phyloP scores from a whole-genome alignment of 2,329 filamentous ascomycete genomes.

The Fusarium stilboides region DNA sequence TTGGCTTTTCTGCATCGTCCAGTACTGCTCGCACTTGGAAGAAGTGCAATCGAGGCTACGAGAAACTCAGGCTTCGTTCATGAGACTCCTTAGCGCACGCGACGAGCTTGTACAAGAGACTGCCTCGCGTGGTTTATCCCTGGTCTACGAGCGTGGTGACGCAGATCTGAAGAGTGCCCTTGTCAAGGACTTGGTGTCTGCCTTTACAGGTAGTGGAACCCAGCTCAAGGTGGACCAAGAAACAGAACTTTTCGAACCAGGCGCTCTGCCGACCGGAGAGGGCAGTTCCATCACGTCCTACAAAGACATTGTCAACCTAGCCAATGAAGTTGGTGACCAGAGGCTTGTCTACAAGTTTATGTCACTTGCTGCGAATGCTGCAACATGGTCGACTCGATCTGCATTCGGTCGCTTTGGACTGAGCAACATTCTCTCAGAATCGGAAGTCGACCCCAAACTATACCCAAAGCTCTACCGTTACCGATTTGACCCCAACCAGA shows the following conservation, averaged over 20 bases:
- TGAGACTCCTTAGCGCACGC: constrained; percentile 86
- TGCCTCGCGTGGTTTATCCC: constrained; percentile 88
- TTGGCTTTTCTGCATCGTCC: constrained; percentile 92
- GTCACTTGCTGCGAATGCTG: constrained; percentile 95
- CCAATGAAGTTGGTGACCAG: constrained; percentile 96
- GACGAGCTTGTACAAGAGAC: constrained; percentile 98
- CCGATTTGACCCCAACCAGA: constrained; percentile 93
- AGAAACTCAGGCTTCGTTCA: constrained; percentile 88
- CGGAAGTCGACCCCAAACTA: constrained; percentile 89
- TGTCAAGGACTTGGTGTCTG: constrained; percentile 88
- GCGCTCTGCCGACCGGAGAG: constrained; percentile 90
- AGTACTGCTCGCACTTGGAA: constrained; percentile 86
- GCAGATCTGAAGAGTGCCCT: constrained; percentile 84
- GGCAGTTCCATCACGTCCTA: constrained; percentile 94
- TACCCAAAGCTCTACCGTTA: constrained; percentile 97
- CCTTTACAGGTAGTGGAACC: constrained; percentile 84
- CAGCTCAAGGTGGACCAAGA: constrained; percentile 89
- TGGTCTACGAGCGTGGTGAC: constrained; percentile 95
- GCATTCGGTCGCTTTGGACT: constrained; percentile 96
- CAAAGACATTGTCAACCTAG: constrained; percentile 95
- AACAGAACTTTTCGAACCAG: constrained; percentile 93
- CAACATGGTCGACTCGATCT: constrained; percentile 96
- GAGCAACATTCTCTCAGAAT: constrained; percentile 91
- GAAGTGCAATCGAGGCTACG: constrained; percentile 82
- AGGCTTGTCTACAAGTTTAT: constrained; percentile 99